phyloP scores from a whole-genome alignment of 805 yeast genomes.

The Candida methanosorbosa region DNA sequence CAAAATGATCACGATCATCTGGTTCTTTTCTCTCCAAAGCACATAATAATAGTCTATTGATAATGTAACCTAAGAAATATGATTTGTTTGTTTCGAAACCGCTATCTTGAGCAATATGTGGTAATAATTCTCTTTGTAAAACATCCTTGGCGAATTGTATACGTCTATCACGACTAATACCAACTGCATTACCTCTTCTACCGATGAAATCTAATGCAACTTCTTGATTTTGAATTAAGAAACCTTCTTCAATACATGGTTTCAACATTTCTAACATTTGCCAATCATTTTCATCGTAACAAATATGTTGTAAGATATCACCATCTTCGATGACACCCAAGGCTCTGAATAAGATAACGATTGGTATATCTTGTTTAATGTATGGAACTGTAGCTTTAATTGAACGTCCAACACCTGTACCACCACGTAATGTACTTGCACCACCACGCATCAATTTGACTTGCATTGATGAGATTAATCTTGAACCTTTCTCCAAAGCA shows the following conservation, averaged over 20 bases:
- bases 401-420: constrained; percentile 58
- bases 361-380: constrained; percentile 93
- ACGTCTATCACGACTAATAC: constrained; percentile 96
- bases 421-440: constrained; percentile 33
- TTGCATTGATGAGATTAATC: constrained; percentile 89
- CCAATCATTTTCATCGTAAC: constrained; percentile 98
- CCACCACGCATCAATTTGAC: constrained; percentile 66
- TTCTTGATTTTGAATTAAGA: constrained; percentile 95
- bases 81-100: constrained; percentile 97
- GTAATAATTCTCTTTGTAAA: constrained; percentile 89
- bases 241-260: constrained; percentile 99
- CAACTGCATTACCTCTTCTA: constrained; percentile 94
- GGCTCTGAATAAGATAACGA: constrained; percentile 95
- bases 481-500: constrained; percentile 94
- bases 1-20: constrained; percentile 99
- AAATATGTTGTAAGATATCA: constrained; percentile 94
- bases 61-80: constrained; percentile 95
- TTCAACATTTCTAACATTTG: constrained; percentile 98
- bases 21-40: constrained; percentile 97
- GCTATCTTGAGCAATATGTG: constrained; percentile 95
- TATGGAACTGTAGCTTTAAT: constrained; percentile 95
- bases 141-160: constrained; percentile 96
- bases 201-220: constrained; percentile 97
- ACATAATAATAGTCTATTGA: constrained; percentile 86
- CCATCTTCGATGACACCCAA: constrained; percentile 98